A percentile compares a stretch with the other conserved stretches of the same genome.
phyloP scores from a whole-genome alignment of 345 rosid genomes.

The Citrus sp. region DNA sequence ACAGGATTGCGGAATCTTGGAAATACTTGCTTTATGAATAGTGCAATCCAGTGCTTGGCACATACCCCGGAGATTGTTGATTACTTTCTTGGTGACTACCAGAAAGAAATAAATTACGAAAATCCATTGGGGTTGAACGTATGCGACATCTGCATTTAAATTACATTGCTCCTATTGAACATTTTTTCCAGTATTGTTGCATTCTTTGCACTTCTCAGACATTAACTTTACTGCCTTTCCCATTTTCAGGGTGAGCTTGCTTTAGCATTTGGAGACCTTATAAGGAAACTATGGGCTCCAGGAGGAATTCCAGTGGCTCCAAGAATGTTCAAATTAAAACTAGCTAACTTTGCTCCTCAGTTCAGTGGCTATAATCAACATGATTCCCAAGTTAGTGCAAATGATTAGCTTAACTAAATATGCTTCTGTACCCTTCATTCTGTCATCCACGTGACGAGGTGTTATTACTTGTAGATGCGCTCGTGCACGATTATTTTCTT shows the following conservation, averaged over 20 bases:
- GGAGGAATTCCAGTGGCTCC: conserved; percentile 52
- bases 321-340: conserved; percentile 62
- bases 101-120: conserved; percentile 49
- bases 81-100: conserved; percentile 64
- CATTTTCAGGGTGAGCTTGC: conserved; percentile 61
- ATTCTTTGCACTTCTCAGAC: not conserved
- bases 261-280: conserved; percentile 61
- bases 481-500: not conserved
- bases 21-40: conserved; percentile 80
- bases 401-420: conserved; percentile 8
- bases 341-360: conserved; percentile 62
- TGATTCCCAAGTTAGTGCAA: conserved; percentile 60
- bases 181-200: not conserved
- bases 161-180: not conserved
- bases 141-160: not conserved
- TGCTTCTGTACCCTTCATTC: not conserved
- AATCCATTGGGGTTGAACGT: conserved; percentile 71
- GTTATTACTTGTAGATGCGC: not conserved
- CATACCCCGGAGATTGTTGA: conserved; percentile 70
- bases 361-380: conserved; percentile 74
- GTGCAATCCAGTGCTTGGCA: conserved; percentile 65
- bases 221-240: not conserved
- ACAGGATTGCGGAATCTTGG: conserved; percentile 70
- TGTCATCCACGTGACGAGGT: not conserved
- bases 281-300: conserved; percentile 66